Conservation (phyloP, 192 early-diverging fungal genomes). For the Phlyctochytrium bullatum region DNA sequence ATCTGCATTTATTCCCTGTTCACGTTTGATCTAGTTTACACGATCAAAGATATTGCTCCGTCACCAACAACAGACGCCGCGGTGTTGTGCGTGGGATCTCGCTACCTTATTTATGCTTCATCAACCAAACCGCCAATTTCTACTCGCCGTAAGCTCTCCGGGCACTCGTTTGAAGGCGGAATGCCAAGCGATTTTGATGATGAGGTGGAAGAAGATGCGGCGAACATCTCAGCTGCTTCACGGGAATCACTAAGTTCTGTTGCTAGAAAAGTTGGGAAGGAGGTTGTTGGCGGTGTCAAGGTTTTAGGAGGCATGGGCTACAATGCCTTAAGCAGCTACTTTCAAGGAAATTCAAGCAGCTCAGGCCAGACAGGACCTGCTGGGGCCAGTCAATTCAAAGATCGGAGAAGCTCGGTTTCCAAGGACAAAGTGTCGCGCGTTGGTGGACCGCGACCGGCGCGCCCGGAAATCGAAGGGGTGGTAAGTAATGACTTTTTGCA, state of each 20-base stretch:
- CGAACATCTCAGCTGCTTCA: too few relatives aligned
- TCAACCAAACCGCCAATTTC: slow-evolving; percentile 35
- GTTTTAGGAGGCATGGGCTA: slow-evolving; percentile 67
- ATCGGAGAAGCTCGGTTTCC: too few relatives aligned
- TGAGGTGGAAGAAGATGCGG: too few relatives aligned
- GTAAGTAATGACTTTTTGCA: slow-evolving; percentile 10
- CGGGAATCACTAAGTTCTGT: too few relatives aligned
- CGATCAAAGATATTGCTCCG: slow-evolving; percentile 52
- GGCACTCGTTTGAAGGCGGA: not conserved
- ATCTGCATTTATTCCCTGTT: slow-evolving; percentile 53
- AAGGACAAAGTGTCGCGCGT: too few relatives aligned
- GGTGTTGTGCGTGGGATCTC: slow-evolving; percentile 63
- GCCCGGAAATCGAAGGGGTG: slow-evolving; percentile 23
- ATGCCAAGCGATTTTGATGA: too few relatives aligned
- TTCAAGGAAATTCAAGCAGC: slow-evolving; percentile 26
- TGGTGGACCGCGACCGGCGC: too few relatives aligned
- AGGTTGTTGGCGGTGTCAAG: slow-evolving; percentile 74
- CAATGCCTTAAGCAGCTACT: slow-evolving; percentile 65
- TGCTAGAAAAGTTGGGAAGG: slow-evolving; percentile 76
- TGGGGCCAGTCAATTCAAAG: too few relatives aligned
- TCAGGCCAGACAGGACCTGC: too few relatives aligned
- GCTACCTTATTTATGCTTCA: slow-evolving; percentile 71
- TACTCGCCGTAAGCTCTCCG: not conserved
- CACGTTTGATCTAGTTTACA: slow-evolving; percentile 37
- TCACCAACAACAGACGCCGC: slow-evolving; percentile 28